Evolutionary conservation across 148 eudicot genomes (phyloP), one percentile per base, ranked within the genome.

Genomic region (Suaeda aralocaspica): DNA sequence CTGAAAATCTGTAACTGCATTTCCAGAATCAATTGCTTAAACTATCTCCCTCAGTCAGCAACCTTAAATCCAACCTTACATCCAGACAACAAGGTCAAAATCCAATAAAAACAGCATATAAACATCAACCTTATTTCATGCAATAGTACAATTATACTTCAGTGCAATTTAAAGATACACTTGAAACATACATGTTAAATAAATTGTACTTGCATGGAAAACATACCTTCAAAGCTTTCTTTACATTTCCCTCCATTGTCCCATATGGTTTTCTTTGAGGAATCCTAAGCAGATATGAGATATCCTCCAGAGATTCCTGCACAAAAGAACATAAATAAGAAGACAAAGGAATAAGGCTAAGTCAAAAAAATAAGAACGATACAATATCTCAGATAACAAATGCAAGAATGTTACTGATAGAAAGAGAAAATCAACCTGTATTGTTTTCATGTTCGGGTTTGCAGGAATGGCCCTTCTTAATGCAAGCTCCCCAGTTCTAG

Each of bases 181-280:
- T 63, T 16, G 22, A 64, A n/a, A n/a, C n/a, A n/a, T n/a, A n/a
- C n/a, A 36, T 36, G 41, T 8, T 36, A 36, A 36, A 36, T 34
- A 12, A 70, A 42, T 3, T 61, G 56, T 16, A 29, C 39, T 36
- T 39, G 52, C 49, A 25, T 63, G 19, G 30, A 45, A 77, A 58
- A 53, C 31, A 53, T 84, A 89, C 98, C 97, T 91, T 94, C 1
- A 94, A 66, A 44, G 97, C 92, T 80, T 87, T 94, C 77, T 94
- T 91, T 60, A 94, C 93, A 69, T 91, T 94, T 41, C 97, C 95
- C 79, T 94, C 98, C 98, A 94, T 94, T 18, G 98, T 94, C 78
- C 96, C 91, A 66, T 77, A 94, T 30, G 98, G 98, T 74, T 91
- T 94, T 73, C 98, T 83, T 77, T 94, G 98, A 16, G 98, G 97